Conservation (phyloP, 495 filamentous ascomycete genomes). For the Penicillium coffeae region DNA sequence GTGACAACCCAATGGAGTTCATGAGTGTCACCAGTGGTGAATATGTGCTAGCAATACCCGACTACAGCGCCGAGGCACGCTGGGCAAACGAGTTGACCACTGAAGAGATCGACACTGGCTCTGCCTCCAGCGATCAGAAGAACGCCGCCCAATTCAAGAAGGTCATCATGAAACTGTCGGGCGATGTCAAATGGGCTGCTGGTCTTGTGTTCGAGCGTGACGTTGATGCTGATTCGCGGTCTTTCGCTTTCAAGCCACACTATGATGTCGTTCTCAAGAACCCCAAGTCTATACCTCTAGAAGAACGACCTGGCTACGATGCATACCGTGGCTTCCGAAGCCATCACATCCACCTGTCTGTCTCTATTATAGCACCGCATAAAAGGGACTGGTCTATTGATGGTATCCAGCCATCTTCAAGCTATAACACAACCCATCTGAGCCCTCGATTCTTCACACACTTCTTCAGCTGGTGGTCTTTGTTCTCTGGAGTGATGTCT, state of each 20-base stretch:
- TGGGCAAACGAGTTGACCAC: slow-evolving; percentile 54
- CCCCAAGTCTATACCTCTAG: slow-evolving; percentile 64
- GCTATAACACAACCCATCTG: slow-evolving; percentile 93
- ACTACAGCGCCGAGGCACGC: slow-evolving; percentile 84
- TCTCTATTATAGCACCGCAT: slow-evolving; percentile 80
- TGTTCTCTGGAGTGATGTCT: slow-evolving; percentile 93
- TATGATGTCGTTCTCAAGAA: slow-evolving; percentile 86
- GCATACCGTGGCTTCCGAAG: slow-evolving; percentile 92
- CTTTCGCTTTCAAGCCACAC: slow-evolving; percentile 85
- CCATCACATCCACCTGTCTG: slow-evolving; percentile 89
- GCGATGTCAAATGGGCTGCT: slow-evolving; percentile 84
- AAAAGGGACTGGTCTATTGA: slow-evolving; percentile 71
- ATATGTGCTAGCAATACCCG: slow-evolving; percentile 88
- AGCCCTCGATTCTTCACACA: slow-evolving; percentile 95
- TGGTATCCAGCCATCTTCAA: slow-evolving; percentile 67
- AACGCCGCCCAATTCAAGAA: slow-evolving; percentile 86
- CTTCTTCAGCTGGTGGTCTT: slow-evolving; percentile 96
- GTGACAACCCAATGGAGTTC: slow-evolving; percentile 82
- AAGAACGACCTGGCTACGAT: slow-evolving; percentile 62
- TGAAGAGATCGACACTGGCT: slow-evolving; percentile 58
- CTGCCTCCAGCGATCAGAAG: slow-evolving; percentile 62
- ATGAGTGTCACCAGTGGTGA: slow-evolving; percentile 95
- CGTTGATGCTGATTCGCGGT: slow-evolving; percentile 58
- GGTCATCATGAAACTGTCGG: slow-evolving; percentile 96
- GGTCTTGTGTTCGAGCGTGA: slow-evolving; percentile 91